Evolutionary conservation across 2,329 filamentous ascomycete genomes (phyloP), one percentile per base, ranked within the genome.

Genomic region (Pseudogymnoascus sp.): DNA sequence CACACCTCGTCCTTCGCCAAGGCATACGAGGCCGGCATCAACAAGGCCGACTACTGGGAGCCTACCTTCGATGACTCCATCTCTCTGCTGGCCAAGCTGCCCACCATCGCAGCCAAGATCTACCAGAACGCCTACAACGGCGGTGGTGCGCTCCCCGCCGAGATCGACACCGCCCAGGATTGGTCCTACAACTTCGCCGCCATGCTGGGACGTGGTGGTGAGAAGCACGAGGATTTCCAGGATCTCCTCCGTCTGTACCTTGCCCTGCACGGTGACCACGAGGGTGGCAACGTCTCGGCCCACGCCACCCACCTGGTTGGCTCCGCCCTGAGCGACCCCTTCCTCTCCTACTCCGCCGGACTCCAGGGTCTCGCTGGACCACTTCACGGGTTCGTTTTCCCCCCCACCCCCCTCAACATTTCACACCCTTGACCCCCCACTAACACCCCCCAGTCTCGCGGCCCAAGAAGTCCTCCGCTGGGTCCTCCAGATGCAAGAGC

Each of bases 131-230:
- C 91, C 67, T 90, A 95, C 83, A 81, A 85, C 74, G 78, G 82
- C 70, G 86, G 93, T 76, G 87, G 88, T 72, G 80, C 89, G 68
- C 81, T 96, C 67, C 87, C 91, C 8, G 84, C 88, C 70, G 80
- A 89, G 75, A 81, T 96, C 60, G 93, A 99, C 71, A 77, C 85
- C 64, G 83, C 89, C 69, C 91, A 97, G 78, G 95, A 99, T 78
- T 99, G 95, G 95, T 89, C 93, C 0, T 96, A 97, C 83, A 99
- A 99, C 83, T 99, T 97, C 73, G 95, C 95, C 53, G 90, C 92
- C 68, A 92, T 97, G 86, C 85, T 97, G 62, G 93, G 93, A 73
- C 96, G 96, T 80, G 85, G 88, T 61, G 91, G 92, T 69, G 86
- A 88, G 76, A 82, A 96, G 77, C 88, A 97, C 71, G 90, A 93